These are phyloP conservation scores for Rhododendron griersonianum DNA, from an alignment of 148 eudicot species.

Conservation along the genomic window DNA sequence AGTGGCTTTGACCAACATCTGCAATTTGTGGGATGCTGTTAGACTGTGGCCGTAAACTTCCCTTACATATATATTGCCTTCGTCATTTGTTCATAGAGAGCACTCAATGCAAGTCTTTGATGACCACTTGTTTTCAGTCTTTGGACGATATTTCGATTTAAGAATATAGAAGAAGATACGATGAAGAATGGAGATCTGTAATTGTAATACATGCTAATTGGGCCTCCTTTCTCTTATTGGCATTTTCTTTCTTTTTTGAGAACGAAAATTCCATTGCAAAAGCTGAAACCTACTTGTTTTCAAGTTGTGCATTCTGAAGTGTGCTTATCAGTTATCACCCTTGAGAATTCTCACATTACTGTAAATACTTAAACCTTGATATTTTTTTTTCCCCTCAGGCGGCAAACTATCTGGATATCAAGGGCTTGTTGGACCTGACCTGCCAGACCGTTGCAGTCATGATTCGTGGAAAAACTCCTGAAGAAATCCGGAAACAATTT, in stretches of 20 bases:
- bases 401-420: conserved; percentile 21
- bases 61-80: too few relatives aligned
- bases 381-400: neutral
- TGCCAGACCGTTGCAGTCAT: conserved; percentile 15
- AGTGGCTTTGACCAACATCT: too few relatives aligned
- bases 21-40: too few relatives aligned
- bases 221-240: too few relatives aligned
- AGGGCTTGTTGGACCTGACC: conserved; percentile 19
- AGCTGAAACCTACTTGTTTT: too few relatives aligned
- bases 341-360: neutral
- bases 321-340: neutral
- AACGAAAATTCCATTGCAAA: too few relatives aligned
- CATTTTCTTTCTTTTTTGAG: too few relatives aligned
- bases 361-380: neutral
- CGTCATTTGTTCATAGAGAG: too few relatives aligned
- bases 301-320: neutral
- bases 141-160: neutral
- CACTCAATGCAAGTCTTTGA: too few relatives aligned
- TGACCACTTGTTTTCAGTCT: too few relatives aligned
- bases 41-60: too few relatives aligned
- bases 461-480: conserved; percentile 14
- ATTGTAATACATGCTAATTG: neutral
- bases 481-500: conserved; percentile 2
- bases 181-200: neutral
- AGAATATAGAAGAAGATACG: neutral